Evolutionary conservation across 2,329 filamentous ascomycete genomes (phyloP).

Genomic region (Colletotrichum sp.): DNA sequence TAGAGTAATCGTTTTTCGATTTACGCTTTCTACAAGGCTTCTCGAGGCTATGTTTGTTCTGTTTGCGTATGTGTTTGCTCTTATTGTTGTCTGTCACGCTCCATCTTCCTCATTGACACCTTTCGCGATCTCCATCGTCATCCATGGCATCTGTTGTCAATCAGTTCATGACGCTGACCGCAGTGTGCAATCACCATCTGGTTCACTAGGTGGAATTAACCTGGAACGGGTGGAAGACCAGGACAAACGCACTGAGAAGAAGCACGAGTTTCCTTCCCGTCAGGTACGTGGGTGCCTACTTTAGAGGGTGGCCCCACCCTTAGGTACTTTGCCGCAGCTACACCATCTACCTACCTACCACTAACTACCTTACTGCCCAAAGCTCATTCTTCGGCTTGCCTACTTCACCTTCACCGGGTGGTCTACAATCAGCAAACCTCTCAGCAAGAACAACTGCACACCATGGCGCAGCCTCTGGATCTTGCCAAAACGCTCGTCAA

Average conservation of each 20-base stretch:
- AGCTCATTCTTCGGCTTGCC: background rate
- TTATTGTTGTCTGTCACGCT: background rate
- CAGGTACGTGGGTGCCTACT: background rate
- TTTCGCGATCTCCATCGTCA: background rate
- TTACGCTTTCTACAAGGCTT: background rate
- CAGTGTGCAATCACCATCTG: background rate
- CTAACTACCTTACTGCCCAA: background rate
- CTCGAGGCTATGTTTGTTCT: background rate
- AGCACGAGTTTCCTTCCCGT: background rate
- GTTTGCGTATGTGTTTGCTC: background rate
- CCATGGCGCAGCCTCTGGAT: conserved; percentile 43
- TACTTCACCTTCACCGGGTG: background rate
- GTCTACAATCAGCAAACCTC: background rate
- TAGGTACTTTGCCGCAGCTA: background rate
- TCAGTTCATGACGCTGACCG: background rate
- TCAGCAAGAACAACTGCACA: background rate
- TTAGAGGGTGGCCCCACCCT: background rate
- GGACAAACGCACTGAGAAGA: background rate
- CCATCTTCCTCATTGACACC: background rate
- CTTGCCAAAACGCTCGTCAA: conserved; percentile 79
- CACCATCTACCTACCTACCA: background rate
- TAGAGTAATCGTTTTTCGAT: background rate
- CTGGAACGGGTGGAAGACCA: background rate
- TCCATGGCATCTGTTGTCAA: background rate
- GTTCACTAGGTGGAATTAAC: background rate